These are phyloP conservation scores for Chlorella sp. DNA, from an alignment of 139 green algal species.

Conservation along the genomic window DNA sequence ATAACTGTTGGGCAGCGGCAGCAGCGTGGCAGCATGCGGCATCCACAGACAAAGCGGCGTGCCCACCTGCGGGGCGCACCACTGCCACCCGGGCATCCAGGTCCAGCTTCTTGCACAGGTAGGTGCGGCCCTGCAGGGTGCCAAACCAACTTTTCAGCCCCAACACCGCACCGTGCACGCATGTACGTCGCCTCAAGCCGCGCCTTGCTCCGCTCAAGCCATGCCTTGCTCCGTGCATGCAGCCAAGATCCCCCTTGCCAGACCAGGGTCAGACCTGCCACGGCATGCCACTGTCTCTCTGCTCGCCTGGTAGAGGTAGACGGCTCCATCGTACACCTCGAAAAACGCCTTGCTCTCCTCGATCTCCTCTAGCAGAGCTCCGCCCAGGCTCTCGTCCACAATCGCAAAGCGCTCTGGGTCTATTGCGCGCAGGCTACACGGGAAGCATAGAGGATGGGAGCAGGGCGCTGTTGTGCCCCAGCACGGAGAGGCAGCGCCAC, in stretches of 20 bases:
- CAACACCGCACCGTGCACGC: background rate
- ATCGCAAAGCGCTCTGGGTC: conserved; percentile 85
- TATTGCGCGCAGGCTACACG: conserved; percentile 77
- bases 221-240: no score
- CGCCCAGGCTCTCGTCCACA: conserved; percentile 67
- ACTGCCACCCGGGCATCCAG: conserved; percentile 71
- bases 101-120: conserved; percentile 87
- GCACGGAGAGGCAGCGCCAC: no score
- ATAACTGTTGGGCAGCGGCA: no score
- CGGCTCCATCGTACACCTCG: conserved; percentile 91
- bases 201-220: no score
- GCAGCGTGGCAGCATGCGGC: no score
- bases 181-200: no score
- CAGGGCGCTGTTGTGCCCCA: background rate
- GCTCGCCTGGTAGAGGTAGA: conserved; percentile 86
- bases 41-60: no score
- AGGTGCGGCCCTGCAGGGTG: conserved; percentile 69
- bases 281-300: no score
- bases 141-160: no score
- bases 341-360: conserved; percentile 88
- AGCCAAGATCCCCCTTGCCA: no score
- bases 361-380: conserved; percentile 82
- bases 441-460: background rate
- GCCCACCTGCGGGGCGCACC: conserved; percentile 60
- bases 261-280: no score